Conservation (phyloP, 345 rosid genomes). For the Microcos paniculata region DNA sequence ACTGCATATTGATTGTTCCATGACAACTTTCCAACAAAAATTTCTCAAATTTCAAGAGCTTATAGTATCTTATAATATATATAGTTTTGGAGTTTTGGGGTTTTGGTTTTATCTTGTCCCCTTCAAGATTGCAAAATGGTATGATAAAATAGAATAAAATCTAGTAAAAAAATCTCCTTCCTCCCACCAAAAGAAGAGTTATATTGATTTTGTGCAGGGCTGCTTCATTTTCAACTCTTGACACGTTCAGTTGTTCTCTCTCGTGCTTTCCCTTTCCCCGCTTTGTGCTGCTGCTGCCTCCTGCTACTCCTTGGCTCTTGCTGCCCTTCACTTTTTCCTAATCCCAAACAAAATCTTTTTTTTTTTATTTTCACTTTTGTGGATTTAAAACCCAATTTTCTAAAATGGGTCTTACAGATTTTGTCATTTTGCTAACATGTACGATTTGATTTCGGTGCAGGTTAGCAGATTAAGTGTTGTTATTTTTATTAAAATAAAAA, state of each 20-base stretch:
- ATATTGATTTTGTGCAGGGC: background rate
- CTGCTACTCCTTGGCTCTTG: background rate
- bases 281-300: background rate
- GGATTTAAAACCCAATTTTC: too few relatives aligned
- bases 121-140: background rate
- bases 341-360: background rate
- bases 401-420: background rate
- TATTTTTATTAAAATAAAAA: too few relatives aligned
- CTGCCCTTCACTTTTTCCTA: background rate
- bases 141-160: background rate
- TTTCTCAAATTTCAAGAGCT: background rate
- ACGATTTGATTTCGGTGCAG: background rate
- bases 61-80: too few relatives aligned
- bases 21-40: constrained; percentile 19
- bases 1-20: constrained; percentile 21
- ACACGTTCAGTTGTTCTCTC: background rate
- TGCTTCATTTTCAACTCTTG: constrained; percentile 5
- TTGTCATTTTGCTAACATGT: background rate
- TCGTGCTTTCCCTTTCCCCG: background rate
- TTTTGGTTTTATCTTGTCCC: constrained; percentile 3
- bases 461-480: background rate
- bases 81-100: background rate
- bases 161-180: background rate
- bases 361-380: background rate
- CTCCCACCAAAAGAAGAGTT: background rate